Conservation (phyloP, 139 green algal genomes). For the Deuterostichococcus epilithicus region DNA sequence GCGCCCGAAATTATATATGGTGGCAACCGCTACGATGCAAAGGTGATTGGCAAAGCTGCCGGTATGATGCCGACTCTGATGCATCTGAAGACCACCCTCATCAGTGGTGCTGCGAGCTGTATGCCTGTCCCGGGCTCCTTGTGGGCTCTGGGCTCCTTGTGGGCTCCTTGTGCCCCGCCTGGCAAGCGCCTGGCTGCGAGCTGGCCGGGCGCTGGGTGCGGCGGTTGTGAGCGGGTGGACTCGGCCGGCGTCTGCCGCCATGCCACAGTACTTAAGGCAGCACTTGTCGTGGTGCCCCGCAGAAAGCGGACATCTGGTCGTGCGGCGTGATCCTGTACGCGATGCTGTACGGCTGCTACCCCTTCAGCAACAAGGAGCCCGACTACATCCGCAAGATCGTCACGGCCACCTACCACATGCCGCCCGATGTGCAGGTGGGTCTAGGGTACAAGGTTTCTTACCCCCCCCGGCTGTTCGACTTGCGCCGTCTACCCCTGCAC, state of each 20-base stretch:
- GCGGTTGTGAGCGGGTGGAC: background rate
- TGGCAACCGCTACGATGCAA: constrained; percentile 50
- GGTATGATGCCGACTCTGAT: constrained; percentile 2
- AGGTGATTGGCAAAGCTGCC: constrained; percentile 9
- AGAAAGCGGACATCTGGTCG: constrained; percentile 73
- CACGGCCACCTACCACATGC: constrained; percentile 38
- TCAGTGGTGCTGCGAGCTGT: background rate
- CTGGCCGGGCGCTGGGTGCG: background rate
- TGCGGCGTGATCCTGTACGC: constrained; percentile 74
- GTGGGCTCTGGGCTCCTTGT: background rate
- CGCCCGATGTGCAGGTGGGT: constrained; percentile 40
- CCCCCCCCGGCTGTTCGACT: too few relatives aligned
- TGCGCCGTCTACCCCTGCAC: too few relatives aligned
- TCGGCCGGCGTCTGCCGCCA: background rate
- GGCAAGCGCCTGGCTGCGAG: background rate
- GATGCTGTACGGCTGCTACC: constrained; percentile 80
- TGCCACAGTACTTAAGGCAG: background rate
- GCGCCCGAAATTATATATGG: constrained; percentile 61
- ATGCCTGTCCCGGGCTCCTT: background rate
- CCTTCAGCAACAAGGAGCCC: constrained; percentile 59
- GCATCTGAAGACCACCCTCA: background rate
- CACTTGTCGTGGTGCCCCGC: background rate
- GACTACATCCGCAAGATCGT: constrained; percentile 15
- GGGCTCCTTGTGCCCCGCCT: background rate
- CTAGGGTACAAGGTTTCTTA: background rate